Base-by-base conservation (phyloP, 805 yeast genomes). In the Limtongia smithiae region DNA sequence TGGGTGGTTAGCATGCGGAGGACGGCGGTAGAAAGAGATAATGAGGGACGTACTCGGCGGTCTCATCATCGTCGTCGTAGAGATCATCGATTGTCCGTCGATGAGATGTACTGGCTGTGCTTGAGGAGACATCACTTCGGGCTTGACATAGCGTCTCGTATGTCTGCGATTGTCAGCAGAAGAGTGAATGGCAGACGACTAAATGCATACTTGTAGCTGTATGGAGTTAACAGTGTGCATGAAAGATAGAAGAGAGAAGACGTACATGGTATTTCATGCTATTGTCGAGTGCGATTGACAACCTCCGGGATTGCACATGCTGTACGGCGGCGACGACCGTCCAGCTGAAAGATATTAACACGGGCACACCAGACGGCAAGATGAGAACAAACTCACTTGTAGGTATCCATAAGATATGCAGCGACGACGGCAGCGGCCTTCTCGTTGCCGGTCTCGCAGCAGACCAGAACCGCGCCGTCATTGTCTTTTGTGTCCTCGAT, bases 361-460 rank as follows among this genome's bases (percentile, higher is more conserved):
- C 28, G 28, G 18, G 21, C n/a, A 8, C 27, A 38, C 35, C 20
- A 27, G 11, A n/a, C 25, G 22, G 6, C 21, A 11, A 5, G 3
- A 3, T 28, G 17, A 27, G 20, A 38, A 17, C 22, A 17, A 25
- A 25, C 55, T 35, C 44, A 57, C 56, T 52, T 38, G 24, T 46
- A 40, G 11, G 46, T 15, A 24, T 46, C 55, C 54, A 66, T 65
- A 35, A 64, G 30, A 48, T 62, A 61, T 4, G 69, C 68, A 21
- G 58, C 58, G 1, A 60, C 65, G 3, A 63, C 62, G 4, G 66
- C 58, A 12, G 69, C 69, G 9, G 62, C 51, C 14, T 45, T 46
- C 33, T 64, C 66, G 50, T 66, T 66, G 8, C 70, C 70, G 4
- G 68, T 56, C 42, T 66, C 70, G 41, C 70, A 66, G 37, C 57